A percentile compares a stretch with the other conserved stretches of the same genome.
These are phyloP conservation scores for Megacollybia marginata DNA, from an alignment of 768 basidiomycete genomes.

Conservation along the genomic window DNA sequence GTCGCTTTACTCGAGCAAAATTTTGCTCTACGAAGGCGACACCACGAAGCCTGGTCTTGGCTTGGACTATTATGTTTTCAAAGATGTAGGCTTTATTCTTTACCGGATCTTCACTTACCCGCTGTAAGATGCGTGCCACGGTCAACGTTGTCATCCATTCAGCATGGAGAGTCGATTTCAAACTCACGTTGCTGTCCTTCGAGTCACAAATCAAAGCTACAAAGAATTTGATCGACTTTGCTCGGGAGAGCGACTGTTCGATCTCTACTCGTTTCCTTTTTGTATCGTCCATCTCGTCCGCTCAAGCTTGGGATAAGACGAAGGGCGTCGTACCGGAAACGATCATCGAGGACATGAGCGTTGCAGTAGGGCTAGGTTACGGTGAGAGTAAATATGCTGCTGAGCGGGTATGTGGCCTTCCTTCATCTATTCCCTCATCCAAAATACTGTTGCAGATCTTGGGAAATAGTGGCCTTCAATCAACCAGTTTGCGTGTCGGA, in stretches of 20 bases:
- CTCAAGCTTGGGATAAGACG: constrained; percentile 19
- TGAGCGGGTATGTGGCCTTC: constrained; percentile 6
- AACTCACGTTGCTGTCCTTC: constrained; percentile 25
- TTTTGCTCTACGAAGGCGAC: background rate
- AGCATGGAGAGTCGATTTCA: constrained; percentile 33
- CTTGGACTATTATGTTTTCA: background rate
- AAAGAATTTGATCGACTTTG: constrained; percentile 20
- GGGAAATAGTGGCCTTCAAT: no score
- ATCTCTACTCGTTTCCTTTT: constrained; percentile 18
- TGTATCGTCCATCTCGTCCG: constrained; percentile 21
- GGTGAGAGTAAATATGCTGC: constrained; percentile 14
- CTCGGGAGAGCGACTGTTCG: background rate
- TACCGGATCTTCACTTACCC: no score
- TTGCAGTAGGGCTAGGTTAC: constrained; percentile 9
- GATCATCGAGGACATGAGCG: constrained; percentile 4
- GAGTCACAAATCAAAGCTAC: constrained; percentile 24
- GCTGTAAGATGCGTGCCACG: constrained; percentile 7
- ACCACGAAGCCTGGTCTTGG: background rate
- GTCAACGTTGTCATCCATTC: constrained; percentile 23
- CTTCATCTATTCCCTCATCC: no score
- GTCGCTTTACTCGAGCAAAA: background rate
- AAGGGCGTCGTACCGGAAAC: constrained; percentile 16
- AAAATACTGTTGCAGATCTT: no score
- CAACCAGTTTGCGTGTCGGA: constrained; percentile 3
- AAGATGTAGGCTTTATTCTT: background rate